Evolutionary conservation across 805 yeast genomes (phyloP).

Genomic region (Pichia occidentalis): DNA sequence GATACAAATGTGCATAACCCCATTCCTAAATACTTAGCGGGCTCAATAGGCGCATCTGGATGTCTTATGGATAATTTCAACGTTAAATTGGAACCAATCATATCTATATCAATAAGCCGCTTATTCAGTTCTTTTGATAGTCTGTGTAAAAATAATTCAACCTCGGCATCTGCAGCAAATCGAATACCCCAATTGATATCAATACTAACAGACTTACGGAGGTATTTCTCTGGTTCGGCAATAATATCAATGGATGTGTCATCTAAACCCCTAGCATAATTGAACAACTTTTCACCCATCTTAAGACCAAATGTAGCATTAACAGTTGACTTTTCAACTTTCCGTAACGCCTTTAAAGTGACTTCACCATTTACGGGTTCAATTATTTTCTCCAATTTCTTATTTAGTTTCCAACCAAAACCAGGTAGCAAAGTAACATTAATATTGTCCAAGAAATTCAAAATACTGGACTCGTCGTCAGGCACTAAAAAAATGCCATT

Average conservation of each 20-base stretch:
- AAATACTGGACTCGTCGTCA: constrained; percentile 19
- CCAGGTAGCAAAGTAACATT: constrained; percentile 51
- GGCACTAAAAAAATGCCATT: constrained; percentile 46
- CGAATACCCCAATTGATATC: constrained; percentile 92
- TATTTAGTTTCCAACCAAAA: constrained; percentile 45
- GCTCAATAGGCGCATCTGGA: constrained; percentile 60
- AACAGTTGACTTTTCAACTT: constrained; percentile 31
- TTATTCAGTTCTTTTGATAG: constrained; percentile 53
- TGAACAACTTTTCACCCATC: constrained; percentile 57
- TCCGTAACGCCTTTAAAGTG: constrained; percentile 35
- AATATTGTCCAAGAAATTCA: constrained; percentile 33
- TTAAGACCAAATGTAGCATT: constrained; percentile 56
- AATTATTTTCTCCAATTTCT: constrained; percentile 40
- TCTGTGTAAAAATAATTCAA: constrained; percentile 54
- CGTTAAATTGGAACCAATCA: constrained; percentile 51
- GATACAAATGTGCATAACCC: constrained; percentile 67
- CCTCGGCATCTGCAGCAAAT: constrained; percentile 52
- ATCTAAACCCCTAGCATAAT: constrained; percentile 65
- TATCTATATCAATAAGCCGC: constrained; percentile 42
- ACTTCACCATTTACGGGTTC: constrained; percentile 17
- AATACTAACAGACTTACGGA: constrained; percentile 73
- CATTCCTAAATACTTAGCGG: constrained; percentile 79
- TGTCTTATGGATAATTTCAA: constrained; percentile 62
- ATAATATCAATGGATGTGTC: constrained; percentile 50
- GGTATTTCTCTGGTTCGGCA: constrained; percentile 40